Conservation (phyloP, 139 green algal genomes). For the Penium margaritaceum region DNA sequence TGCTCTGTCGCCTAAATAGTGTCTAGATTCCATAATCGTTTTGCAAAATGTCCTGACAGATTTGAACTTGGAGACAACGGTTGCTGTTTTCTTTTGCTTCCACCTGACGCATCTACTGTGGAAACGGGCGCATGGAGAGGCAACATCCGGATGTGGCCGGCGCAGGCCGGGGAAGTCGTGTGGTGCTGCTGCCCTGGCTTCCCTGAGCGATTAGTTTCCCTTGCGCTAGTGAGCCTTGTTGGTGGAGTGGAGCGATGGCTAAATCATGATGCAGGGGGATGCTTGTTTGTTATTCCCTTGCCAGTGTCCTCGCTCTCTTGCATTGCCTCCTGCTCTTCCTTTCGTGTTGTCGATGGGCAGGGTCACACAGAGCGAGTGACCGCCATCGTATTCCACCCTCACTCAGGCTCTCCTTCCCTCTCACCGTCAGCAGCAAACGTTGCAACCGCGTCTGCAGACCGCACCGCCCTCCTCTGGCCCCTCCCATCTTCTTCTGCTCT, state of each 20-base stretch:
- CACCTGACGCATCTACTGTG: too few species aligned
- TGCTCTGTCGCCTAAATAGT: too few species aligned
- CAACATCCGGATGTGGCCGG: too few species aligned
- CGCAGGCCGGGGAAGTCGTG: too few species aligned
- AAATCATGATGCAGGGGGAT: too few species aligned
- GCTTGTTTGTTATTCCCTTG: too few species aligned
- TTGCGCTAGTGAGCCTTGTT: neutral
- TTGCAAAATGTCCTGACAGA: too few species aligned
- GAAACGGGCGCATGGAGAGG: too few species aligned
- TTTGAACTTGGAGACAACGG: too few species aligned
- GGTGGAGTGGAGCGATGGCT: neutral
- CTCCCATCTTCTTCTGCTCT: too few species aligned
- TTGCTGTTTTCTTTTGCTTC: too few species aligned
- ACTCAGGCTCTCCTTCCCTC: neutral
- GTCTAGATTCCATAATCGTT: too few species aligned
- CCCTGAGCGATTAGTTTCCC: neutral
- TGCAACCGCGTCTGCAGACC: slow-evolving; percentile 64
- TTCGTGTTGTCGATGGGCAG: slow-evolving; percentile 49
- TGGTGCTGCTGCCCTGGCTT: neutral
- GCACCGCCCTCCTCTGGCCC: slow-evolving; percentile 42
- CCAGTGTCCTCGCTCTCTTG: neutral
- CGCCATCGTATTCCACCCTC: slow-evolving; percentile 78
- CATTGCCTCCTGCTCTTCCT: neutral
- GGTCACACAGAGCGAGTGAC: slow-evolving; percentile 67
- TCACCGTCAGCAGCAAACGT: neutral